Base-by-base conservation (phyloP, 148 eudicot species). In the Camellia japonica region DNA sequence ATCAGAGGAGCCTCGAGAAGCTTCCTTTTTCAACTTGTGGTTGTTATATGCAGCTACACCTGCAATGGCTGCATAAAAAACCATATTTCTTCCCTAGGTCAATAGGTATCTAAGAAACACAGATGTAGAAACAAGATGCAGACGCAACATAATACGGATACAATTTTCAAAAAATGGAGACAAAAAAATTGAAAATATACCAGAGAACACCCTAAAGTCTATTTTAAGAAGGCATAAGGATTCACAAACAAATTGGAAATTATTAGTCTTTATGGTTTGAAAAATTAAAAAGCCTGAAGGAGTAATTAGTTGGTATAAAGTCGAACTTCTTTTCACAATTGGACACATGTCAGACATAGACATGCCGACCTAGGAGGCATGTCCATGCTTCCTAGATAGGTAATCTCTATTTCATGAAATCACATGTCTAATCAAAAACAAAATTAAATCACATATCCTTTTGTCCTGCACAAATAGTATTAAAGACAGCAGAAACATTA, bases 11-110 rank as follows among this genome's bases (percentile, higher is more conserved):
- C 81, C 83, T 61, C 80, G 84, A 84, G 90, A 71, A 75, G 90
- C 90, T 87, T 92, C 97, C 79, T 87, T 96, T 82, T 87, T 92
- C 88, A 94, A 84, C 90, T 96, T 94, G 85, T 86, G 88, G 75
- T 96, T 94, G 79, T 96, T 94, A 83, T 96, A 96, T 23, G 95
- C 99, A 64, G 84, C 98, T 73, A 96, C 99, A 78, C 99, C 99
- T 71, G 87, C 91, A 87, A 96, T 96, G 75, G 99, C 99, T 96
- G 93, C 90, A 89, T 60, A 81, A 79, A 81, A 71, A 55, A 67
- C 43, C 51, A 78, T 30, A 59, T 4, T 70, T 15, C 15, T 13
- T 18, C 46, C 46, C 44, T 43, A 10, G 16, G 79, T 76, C 20
- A 76, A 76, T 12, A 51, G 8, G 43, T 19, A 62, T 19, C 68